Base-by-base conservation (phyloP, 2,329 filamentous ascomycete genomes). In the Exserohilum rostratum region DNA sequence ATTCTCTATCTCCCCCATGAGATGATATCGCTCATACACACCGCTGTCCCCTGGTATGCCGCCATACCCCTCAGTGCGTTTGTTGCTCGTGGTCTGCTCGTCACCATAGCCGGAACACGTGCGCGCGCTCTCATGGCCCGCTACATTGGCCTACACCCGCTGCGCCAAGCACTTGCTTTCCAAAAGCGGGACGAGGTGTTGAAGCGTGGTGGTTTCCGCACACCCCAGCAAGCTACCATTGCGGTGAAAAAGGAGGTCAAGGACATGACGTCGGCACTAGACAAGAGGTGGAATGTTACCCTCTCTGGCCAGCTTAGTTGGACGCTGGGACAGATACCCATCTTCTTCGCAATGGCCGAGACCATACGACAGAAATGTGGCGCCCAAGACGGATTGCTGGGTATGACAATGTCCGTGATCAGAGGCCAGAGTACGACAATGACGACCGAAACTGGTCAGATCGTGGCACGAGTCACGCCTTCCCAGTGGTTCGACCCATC, bases 51-150 rank as follows among this genome's bases (percentile, higher is more conserved):
- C 50, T 87, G 84, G 84, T 80, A 73, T 6, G 74, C 77, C 11
- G 80, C 81, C 17, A 79, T 87, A 37, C 84, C 84, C 4, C 69
- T 85, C 48, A 78, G 82, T 3, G 84, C 84, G 3, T 64, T 86
- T 35, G 45, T 80, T 13, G 74, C 85, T 2, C 82, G 84, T 43
- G 75, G 70, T 15, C 50, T 75, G 6, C 67, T 85, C 46, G 77
- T 80, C 37, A 70, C 82, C 9, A 82, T 82, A 3, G 69, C 66
- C 3, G 69, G 80, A 35, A 67, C 81, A 37, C 80, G 77, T 60
- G 55, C 75, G 53, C 72, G 79, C 62, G 60, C 68, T 49, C 68
- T 69, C 55, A 72, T 62, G 57, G 73, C 65, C 64, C 78, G 77
- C 58, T 79, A 78, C 65, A 65, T 74, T 33, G 75, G 76, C 30